Evolutionary conservation across 2,329 filamentous ascomycete genomes (phyloP), one percentile per base, ranked within the genome.

Genomic region (Hirsutella minnesotensis): DNA sequence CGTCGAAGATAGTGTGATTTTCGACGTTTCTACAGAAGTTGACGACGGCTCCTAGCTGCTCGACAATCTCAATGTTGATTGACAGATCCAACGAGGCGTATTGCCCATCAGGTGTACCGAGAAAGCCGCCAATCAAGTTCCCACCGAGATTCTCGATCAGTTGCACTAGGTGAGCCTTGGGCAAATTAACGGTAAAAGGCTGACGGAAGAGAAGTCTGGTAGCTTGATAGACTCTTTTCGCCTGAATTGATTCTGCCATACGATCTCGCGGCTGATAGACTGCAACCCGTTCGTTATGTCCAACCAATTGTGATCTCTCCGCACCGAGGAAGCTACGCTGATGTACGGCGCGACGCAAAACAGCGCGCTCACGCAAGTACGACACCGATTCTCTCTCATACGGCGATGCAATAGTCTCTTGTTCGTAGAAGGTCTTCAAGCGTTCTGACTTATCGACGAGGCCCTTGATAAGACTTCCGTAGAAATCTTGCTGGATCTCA

Each of bases 1-100:
- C 8, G 9, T 24, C 0, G 9, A 3, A 16, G 3, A 21, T 16
- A 20, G 41, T 21, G 19, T 38, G 27, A 18, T 9, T 37, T 1
- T n/a, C 13, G 12, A 7, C 36, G 27, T 10, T 12, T 19, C 9
- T 27, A 30, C 13, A 53, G 5, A 44, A 27, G 9, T 13, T 39
- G 15, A 49, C 27, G 3, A 49, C 10, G 10, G n/a, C 21, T 1
- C 47, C 44, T 29, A 34, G 45, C 13, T 41, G 29, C 2, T 27
- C 39, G 9, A 29, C 29, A 15, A 49, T 41, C 0, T 38, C 22
- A n/a, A 31, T 33, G 7, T 44, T 40, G 9, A 49, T 41, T 30
- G 45, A 39, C 3, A 21, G 37, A 10, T 42, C 24, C 9, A 49
- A 41, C n/a, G 35, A 12, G 15, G 18, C n/a, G 12, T 16, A 9